phyloP scores from a whole-genome alignment of 805 yeast species.

The Metschnikowia lochheadii region DNA sequence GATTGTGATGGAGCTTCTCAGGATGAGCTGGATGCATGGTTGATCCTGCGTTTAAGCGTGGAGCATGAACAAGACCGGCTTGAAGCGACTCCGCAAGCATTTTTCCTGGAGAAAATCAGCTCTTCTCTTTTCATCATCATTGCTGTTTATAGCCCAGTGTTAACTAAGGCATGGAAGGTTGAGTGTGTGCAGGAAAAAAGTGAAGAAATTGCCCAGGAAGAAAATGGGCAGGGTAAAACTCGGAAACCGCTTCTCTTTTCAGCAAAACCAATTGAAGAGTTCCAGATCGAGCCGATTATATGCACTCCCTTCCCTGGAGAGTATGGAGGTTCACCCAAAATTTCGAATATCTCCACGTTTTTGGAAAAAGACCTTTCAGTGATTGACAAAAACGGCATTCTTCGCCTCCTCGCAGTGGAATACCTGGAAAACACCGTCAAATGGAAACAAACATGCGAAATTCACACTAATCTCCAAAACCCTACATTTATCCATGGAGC shows the following conservation, averaged over 20 bases:
- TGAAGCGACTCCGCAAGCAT: slow-evolving; percentile 20
- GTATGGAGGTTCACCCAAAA: slow-evolving; percentile 32
- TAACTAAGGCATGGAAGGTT: slow-evolving; percentile 42
- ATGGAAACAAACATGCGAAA: slow-evolving; percentile 51
- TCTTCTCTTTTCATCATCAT: slow-evolving; percentile 38
- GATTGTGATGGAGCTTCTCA: slow-evolving; percentile 42
- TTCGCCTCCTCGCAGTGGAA: slow-evolving; percentile 19
- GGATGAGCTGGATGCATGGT: slow-evolving; percentile 29
- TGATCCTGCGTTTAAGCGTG: slow-evolving; percentile 18
- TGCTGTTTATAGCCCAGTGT: slow-evolving; percentile 42
- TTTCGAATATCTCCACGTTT: slow-evolving; percentile 60
- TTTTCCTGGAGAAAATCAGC: slow-evolving; percentile 18
- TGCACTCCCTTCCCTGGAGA: slow-evolving; percentile 32
- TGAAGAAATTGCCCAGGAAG: too few species aligned
- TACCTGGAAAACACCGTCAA: slow-evolving; percentile 24
- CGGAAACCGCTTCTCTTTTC: background rate
- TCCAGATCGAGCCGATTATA: slow-evolving; percentile 3
- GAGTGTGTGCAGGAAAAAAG: background rate
- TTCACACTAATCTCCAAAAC: slow-evolving; percentile 53
- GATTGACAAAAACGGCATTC: slow-evolving; percentile 42
- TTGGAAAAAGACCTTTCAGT: slow-evolving; percentile 43
- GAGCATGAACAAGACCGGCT: slow-evolving; percentile 5
- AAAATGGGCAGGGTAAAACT: background rate
- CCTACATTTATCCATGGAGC: slow-evolving; percentile 66
- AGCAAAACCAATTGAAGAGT: slow-evolving; percentile 8